phyloP scores from a whole-genome alignment of 495 filamentous ascomycete genomes.

The Glonium stellatum region DNA sequence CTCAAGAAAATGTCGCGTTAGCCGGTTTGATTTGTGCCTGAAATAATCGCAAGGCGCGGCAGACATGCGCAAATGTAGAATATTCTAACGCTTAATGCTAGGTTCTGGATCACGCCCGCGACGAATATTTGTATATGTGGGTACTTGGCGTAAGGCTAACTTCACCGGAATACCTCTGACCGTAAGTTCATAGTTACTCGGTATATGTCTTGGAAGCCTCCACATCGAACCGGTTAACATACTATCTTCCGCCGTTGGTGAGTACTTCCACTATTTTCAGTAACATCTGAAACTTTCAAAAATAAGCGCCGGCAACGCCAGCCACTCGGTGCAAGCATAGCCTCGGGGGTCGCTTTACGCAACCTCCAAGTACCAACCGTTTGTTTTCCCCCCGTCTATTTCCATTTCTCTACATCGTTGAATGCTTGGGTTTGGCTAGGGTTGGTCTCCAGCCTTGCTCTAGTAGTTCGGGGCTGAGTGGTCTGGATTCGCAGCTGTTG shows the following conservation, averaged over 20 bases:
- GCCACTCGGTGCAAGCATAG: slow-evolving; percentile 16
- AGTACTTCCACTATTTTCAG: slow-evolving; percentile 26
- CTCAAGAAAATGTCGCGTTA: too few relatives aligned
- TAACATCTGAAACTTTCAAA: slow-evolving; percentile 11
- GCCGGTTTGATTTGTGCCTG: slow-evolving; percentile 5
- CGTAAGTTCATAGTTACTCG: slow-evolving; percentile 31
- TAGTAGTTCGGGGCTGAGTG: background rate
- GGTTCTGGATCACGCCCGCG: slow-evolving; percentile 36
- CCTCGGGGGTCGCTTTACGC: background rate
- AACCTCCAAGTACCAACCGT: background rate
- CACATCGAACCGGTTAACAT: slow-evolving; percentile 37
- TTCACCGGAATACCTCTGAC: slow-evolving; percentile 19
- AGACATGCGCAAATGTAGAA: background rate
- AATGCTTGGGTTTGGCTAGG: slow-evolving; percentile 1
- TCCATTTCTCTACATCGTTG: background rate
- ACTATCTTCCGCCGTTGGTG: slow-evolving; percentile 38
- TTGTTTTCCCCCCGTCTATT: background rate
- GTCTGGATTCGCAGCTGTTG: background rate
- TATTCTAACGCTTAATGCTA: slow-evolving; percentile 14
- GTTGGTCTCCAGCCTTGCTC: slow-evolving; percentile 20
- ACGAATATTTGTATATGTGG: slow-evolving; percentile 38
- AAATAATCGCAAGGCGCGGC: background rate
- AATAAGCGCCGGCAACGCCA: slow-evolving; percentile 19
- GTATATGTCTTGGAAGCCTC: slow-evolving; percentile 39
- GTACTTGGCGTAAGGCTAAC: slow-evolving; percentile 8